These are phyloP conservation scores for Acrodontium crateriforme DNA, from an alignment of 2,329 filamentous ascomycete genomes.

Conservation along the genomic window DNA sequence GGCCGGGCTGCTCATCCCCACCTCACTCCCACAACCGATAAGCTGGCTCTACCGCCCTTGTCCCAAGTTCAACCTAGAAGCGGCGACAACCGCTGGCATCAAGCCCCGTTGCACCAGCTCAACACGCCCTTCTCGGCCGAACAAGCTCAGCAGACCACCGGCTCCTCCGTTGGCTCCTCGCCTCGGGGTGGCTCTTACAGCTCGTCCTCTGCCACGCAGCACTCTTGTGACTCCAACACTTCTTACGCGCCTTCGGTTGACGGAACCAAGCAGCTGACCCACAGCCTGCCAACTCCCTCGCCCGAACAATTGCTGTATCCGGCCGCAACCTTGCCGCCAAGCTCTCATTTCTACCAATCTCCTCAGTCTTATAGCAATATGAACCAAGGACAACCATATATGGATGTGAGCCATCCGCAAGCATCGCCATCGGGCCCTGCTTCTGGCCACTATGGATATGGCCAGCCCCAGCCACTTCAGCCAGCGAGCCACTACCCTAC, in stretches of 20 bases:
- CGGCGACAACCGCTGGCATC: constrained; percentile 57
- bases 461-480: constrained; percentile 43
- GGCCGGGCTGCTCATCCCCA: constrained; percentile 5
- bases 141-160: constrained; percentile 48
- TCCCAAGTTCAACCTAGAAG: constrained; percentile 71
- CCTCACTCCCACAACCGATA: constrained; percentile 45
- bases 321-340: too few relatives aligned
- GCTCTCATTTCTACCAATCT: too few relatives aligned
- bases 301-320: constrained; percentile 43
- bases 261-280: constrained; percentile 22
- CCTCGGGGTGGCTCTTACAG: constrained; percentile 65
- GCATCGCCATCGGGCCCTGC: constrained; percentile 62
- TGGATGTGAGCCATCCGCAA: constrained; percentile 43
- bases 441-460: constrained; percentile 60
- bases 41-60: constrained; percentile 86
- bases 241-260: constrained; percentile 43
- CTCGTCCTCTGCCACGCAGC: constrained; percentile 35
- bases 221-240: constrained; percentile 37
- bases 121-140: constrained; percentile 47
- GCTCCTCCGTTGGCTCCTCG: constrained; percentile 58
- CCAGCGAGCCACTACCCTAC: constrained; percentile 40
- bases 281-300: constrained; percentile 58
- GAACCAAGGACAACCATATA: constrained; percentile 70
- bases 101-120: constrained; percentile 37
- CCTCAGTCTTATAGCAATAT: constrained; percentile 41